Evolutionary conservation across 345 rosid genomes (phyloP).

Genomic region (Geranium brycei): DNA sequence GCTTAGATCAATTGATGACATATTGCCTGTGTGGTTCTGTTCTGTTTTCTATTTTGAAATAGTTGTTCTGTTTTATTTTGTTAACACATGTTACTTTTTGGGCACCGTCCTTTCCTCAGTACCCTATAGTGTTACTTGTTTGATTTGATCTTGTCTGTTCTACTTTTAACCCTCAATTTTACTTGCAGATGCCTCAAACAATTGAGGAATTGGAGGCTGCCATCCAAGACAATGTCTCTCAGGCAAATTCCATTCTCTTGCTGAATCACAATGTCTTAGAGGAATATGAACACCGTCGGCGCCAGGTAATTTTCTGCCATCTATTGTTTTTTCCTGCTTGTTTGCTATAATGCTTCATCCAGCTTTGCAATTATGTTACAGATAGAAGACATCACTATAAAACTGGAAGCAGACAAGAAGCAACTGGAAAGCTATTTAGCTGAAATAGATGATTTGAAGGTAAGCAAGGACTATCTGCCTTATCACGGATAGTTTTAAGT

Average conservation of each 20-base stretch:
- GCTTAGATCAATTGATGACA: not conserved
- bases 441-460: conserved; percentile 66
- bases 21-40: not conserved
- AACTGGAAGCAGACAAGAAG: conserved; percentile 56
- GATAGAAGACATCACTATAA: conserved; percentile 37
- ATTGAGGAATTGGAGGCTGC: conserved; percentile 88
- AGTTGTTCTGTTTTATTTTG: not conserved
- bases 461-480: conserved; percentile 11
- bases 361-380: conserved; percentile 17
- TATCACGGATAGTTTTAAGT: conserved; percentile 1
- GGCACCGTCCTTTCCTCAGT: no score
- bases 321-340: conserved; percentile 5
- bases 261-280: conserved; percentile 67
- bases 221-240: conserved; percentile 61
- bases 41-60: not conserved
- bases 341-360: conserved; percentile 7
- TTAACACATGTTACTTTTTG: not conserved
- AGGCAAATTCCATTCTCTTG: conserved; percentile 74
- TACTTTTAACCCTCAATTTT: not conserved
- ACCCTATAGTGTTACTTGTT: not conserved
- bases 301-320: conserved; percentile 30
- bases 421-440: conserved; percentile 38
- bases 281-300: conserved; percentile 70
- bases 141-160: not conserved
- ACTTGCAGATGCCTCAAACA: conserved; percentile 53